phyloP scores from a whole-genome alignment of 805 yeast genomes.

The Ogataea neopini region DNA sequence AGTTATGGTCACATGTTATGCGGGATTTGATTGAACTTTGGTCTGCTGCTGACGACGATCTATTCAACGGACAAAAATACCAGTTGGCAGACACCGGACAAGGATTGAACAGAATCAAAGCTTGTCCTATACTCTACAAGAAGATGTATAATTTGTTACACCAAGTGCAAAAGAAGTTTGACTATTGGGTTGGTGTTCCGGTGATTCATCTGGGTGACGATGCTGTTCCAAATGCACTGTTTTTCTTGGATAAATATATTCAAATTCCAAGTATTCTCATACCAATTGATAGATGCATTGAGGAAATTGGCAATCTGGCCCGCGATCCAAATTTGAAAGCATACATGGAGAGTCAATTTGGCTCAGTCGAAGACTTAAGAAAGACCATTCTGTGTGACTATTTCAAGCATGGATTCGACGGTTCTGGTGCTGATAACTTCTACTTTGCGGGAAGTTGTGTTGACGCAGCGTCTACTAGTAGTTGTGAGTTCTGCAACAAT shows the following conservation, averaged over 20 bases:
- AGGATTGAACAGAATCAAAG: constrained; percentile 74
- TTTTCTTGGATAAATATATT: constrained; percentile 75
- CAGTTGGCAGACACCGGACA: constrained; percentile 74
- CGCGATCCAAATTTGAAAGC: constrained; percentile 46
- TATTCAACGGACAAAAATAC: constrained; percentile 57
- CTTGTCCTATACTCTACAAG: constrained; percentile 68
- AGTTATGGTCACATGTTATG: constrained; percentile 76
- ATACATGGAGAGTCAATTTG: constrained; percentile 62
- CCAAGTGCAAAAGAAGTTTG: constrained; percentile 65
- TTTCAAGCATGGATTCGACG: constrained; percentile 65
- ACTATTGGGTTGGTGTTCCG: constrained; percentile 75
- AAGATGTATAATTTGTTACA: constrained; percentile 69
- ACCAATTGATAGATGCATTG: constrained; percentile 64
- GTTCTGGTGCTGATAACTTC: constrained; percentile 82
- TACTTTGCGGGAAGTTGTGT: constrained; percentile 84
- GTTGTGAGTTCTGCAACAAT: constrained; percentile 81
- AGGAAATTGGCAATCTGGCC: constrained; percentile 54
- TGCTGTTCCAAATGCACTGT: constrained; percentile 80
- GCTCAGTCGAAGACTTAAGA: constrained; percentile 53
- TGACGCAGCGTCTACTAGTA: constrained; percentile 77
- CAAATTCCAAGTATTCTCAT: constrained; percentile 78
- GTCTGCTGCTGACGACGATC: constrained; percentile 75
- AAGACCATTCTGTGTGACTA: constrained; percentile 50
- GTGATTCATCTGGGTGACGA: constrained; percentile 82
- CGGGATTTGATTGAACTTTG: constrained; percentile 75